Conservation (phyloP, 2,329 filamentous ascomycete species). For the Penicillium sp. region DNA sequence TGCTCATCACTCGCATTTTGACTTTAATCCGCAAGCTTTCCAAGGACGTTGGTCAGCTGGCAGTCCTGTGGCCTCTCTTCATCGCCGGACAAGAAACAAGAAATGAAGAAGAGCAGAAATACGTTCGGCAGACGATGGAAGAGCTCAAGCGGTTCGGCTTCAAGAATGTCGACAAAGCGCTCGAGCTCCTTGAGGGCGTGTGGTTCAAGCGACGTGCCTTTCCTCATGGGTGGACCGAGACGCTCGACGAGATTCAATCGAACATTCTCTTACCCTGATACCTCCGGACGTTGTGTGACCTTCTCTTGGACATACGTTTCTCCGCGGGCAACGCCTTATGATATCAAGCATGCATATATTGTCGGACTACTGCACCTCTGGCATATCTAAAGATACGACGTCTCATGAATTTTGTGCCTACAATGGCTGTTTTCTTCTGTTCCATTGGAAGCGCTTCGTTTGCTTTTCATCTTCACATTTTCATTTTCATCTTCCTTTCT, state of each 20-base stretch:
- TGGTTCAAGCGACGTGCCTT: constrained; percentile 36
- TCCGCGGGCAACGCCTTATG: not conserved
- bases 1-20: constrained; percentile 32
- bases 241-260: constrained; percentile 33
- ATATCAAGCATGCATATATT: not conserved
- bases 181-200: constrained; percentile 28
- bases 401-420: not conserved
- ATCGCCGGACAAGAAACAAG: no score
- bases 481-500: no score
- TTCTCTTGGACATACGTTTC: not conserved
- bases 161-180: constrained; percentile 32
- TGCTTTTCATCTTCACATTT: not conserved
- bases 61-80: constrained; percentile 20
- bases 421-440: not conserved
- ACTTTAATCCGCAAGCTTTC: constrained; percentile 29
- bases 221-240: constrained; percentile 33
- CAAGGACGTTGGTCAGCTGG: constrained; percentile 35
- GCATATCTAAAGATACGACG: not conserved
- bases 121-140: constrained; percentile 2
- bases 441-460: not conserved
- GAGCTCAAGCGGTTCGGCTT: constrained; percentile 10
- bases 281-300: not conserved
- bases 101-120: not conserved
- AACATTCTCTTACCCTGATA: constrained; percentile 32
- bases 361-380: constrained; percentile 1